Percentiles rank a stretch among this genome's conserved stretches.
These are phyloP conservation scores for Geotrichum reessii DNA, from an alignment of 1,139 yeast genomes.

Conservation along the genomic window DNA sequence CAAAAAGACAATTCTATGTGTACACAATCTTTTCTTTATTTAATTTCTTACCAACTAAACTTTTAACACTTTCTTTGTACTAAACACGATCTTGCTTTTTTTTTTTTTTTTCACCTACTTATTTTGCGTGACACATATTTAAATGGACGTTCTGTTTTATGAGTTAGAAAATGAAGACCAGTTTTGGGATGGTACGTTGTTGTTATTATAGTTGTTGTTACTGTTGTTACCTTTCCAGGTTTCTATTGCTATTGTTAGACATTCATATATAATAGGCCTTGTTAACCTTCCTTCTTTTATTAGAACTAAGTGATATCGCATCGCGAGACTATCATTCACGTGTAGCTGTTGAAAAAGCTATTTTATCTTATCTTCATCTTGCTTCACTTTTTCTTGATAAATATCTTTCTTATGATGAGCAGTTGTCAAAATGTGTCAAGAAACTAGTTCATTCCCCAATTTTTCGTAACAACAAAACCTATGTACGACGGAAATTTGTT, in stretches of 20 bases:
- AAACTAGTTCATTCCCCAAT: constrained; percentile 30
- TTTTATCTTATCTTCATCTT: constrained; percentile 28
- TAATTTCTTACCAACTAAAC: neutral
- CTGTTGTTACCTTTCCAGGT: neutral
- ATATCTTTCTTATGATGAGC: constrained; percentile 32
- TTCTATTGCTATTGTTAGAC: neutral
- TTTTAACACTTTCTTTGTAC: neutral
- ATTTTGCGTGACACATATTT: neutral
- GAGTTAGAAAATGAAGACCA: constrained; percentile 32
- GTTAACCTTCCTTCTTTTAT: neutral
- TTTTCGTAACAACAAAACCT: constrained; percentile 30
- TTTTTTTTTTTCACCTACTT: neutral
- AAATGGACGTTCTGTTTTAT: constrained; percentile 32
- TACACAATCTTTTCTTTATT: neutral
- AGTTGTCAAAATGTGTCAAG: constrained; percentile 31
- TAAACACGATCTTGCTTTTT: neutral
- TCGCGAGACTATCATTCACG: constrained; percentile 29
- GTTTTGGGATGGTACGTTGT: constrained; percentile 32
- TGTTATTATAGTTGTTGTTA: neutral
- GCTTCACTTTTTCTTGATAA: constrained; percentile 31
- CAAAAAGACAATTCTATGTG: neutral
- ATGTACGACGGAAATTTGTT: constrained; percentile 31
- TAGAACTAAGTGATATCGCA: constrained; percentile 27
- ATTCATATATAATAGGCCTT: neutral
- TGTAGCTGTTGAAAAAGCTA: constrained; percentile 25